Percentiles rank a stretch among this genome's conserved stretches.
These are phyloP conservation scores for Pilatotrama ljubarskyi DNA, from an alignment of 768 basidiomycete species.

Conservation along the genomic window DNA sequence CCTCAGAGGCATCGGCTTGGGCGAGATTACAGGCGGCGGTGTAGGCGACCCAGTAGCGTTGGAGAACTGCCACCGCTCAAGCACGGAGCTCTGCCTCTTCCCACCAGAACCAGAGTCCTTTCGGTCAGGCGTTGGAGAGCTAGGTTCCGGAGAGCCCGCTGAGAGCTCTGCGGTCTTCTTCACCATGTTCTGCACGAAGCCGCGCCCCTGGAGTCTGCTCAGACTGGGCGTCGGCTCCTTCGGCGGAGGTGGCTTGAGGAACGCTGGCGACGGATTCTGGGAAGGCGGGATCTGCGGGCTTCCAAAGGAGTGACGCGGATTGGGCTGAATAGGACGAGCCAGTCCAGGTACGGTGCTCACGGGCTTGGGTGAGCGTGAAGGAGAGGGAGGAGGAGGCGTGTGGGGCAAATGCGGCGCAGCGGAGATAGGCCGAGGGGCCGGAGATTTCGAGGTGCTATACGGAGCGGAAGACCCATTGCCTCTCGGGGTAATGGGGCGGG, in stretches of 20 bases:
- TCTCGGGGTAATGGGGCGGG: slow-evolving; percentile 13
- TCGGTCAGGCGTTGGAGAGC: slow-evolving; percentile 40
- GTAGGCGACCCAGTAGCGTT: slow-evolving; percentile 40
- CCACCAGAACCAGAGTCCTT: slow-evolving; percentile 24
- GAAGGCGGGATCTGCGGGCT: slow-evolving; percentile 47
- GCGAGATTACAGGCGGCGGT: slow-evolving; percentile 37
- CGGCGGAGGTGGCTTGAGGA: slow-evolving; percentile 52
- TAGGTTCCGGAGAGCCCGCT: slow-evolving; percentile 29
- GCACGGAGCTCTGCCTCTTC: slow-evolving; percentile 47
- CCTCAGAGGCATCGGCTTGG: slow-evolving; percentile 42
- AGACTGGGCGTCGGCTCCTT: slow-evolving; percentile 84
- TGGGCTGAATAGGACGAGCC: slow-evolving; percentile 54
- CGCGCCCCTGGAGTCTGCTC: slow-evolving; percentile 79
- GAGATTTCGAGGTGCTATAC: slow-evolving; percentile 12
- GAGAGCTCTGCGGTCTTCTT: slow-evolving; percentile 63
- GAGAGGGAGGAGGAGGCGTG: slow-evolving; percentile 24
- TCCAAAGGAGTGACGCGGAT: slow-evolving; percentile 45
- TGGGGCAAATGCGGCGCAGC: slow-evolving; percentile 18
- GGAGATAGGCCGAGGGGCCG: slow-evolving; percentile 13
- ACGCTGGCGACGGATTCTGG: slow-evolving; percentile 52
- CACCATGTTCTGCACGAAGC: slow-evolving; percentile 84
- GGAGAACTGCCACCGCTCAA: slow-evolving; percentile 66
- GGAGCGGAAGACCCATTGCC: not conserved
- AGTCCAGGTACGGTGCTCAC: slow-evolving; percentile 36
- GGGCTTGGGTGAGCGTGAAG: slow-evolving; percentile 28